Base-by-base conservation (phyloP, 2,329 filamentous ascomycete species). In the Fusarium marasasianum region DNA sequence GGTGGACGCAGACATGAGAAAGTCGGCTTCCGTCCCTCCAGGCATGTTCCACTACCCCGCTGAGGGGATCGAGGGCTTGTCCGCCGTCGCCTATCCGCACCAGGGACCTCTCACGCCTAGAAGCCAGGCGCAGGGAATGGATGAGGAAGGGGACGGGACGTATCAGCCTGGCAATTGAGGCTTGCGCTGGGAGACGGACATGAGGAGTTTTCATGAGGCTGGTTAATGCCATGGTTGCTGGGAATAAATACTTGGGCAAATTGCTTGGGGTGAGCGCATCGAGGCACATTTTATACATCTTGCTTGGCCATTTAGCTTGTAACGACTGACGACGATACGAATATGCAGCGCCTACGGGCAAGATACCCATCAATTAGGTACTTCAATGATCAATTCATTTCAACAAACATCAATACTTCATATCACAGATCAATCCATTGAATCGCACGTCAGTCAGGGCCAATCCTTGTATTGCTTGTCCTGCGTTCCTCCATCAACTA, bases 401-500 rank as follows among this genome's bases (percentile, higher is more conserved):
- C 50, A 37, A 26, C 50, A 37, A 53, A 15, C 17, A 26, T 15
- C 9, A 22, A 38, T 5, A 12, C 15, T 40, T 35, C 24, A 22
- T 35, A 13, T 20, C 22, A 24, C n/a, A 44, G 7, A 9, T 22
- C 37, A 5, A 24, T 20, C 6, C 17, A 43, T 35, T 33, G 14
- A 12, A 11, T 14, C 35, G 12, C 22, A 14, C 12, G 11, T 5
- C 33, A 43, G 3, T 17, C 14, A 10, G 24, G 48, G 33, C 24
- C 40, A 35, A 50, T 60, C 37, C n/a, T 18, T 48, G 44, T 63
- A 64, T 74, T 56, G 35, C 48, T 24, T 31, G 60, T 72, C 40
- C 44, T 58, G 63, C 59, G 8, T 55, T 59, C 51, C 59, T 72
- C 58, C 62, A 72, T 59, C 51, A 74, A 69, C 67, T 74, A 74